phyloP scores from a whole-genome alignment of 2,329 filamentous ascomycete species.

The Fusarium tanahbumbuense region DNA sequence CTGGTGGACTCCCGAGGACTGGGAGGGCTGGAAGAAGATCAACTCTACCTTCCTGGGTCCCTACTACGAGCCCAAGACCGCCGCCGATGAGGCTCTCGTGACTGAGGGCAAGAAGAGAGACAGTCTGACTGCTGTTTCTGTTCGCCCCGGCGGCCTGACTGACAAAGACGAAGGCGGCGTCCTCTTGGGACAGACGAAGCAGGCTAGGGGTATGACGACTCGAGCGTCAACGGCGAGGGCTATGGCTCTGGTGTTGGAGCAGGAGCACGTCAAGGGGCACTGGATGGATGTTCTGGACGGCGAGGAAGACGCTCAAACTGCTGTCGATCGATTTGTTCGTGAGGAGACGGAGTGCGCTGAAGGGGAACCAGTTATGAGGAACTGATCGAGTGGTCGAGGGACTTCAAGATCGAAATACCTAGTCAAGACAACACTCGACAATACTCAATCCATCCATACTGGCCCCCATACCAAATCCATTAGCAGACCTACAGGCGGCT shows the following conservation, averaged over 20 bases:
- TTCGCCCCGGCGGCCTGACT: constrained; percentile 62
- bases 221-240: constrained; percentile 68
- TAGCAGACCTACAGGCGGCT: not conserved
- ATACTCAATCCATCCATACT: not conserved
- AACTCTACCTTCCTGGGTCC: constrained; percentile 56
- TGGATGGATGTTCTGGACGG: constrained; percentile 66
- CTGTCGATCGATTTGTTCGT: constrained; percentile 40
- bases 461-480: not conserved
- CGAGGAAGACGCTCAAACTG: constrained; percentile 52
- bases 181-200: constrained; percentile 55
- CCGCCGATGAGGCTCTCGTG: constrained; percentile 64
- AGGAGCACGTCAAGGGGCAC: constrained; percentile 53
- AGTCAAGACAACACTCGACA: not conserved
- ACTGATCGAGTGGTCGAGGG: constrained; percentile 1
- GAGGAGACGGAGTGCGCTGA: constrained; percentile 42
- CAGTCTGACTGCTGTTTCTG: constrained; percentile 57
- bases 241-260: constrained; percentile 60
- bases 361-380: constrained; percentile 36
- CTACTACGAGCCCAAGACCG: constrained; percentile 67
- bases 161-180: constrained; percentile 59
- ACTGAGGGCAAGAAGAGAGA: constrained; percentile 53
- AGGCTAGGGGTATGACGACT: constrained; percentile 56
- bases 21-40: constrained; percentile 52
- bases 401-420: not conserved
- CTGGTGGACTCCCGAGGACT: constrained; percentile 64